A percentile compares a stretch with the other conserved stretches of the same genome.
phyloP scores from a whole-genome alignment of 2,329 filamentous ascomycete species.

The Diaporthe velutina region DNA sequence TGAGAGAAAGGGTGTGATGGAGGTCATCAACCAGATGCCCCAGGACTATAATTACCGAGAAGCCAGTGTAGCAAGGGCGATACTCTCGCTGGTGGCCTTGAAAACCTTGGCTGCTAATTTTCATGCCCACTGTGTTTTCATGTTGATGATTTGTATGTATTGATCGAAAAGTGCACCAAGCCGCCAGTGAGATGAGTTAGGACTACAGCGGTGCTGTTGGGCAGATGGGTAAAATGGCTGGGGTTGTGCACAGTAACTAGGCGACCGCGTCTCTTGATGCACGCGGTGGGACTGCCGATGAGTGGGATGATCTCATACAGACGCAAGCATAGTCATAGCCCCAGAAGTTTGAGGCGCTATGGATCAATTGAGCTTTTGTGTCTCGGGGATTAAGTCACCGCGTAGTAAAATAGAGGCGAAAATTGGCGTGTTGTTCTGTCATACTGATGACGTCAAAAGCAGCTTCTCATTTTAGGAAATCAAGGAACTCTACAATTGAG shows the following conservation, averaged over 20 bases:
- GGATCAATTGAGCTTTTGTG: neutral
- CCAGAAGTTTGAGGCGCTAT: too few relatives aligned
- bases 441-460: conserved; percentile 25
- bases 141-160: neutral
- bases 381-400: neutral
- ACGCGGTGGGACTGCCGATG: neutral
- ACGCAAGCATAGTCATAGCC: neutral
- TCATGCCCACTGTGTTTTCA: neutral
- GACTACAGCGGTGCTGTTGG: neutral
- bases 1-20: too few relatives aligned
- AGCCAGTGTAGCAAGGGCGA: too few relatives aligned
- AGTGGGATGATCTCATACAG: neutral
- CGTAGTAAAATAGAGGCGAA: neutral
- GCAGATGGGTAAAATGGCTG: neutral
- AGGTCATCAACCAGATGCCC: too few relatives aligned
- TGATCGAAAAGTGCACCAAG: neutral
- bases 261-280: neutral
- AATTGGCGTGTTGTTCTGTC: neutral
- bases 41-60: too few relatives aligned
- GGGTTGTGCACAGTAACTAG: too few relatives aligned
- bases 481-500: neutral
- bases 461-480: neutral
- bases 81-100: neutral
- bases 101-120: neutral
- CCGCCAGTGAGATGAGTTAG: neutral